These are phyloP conservation scores for Verticillium nubilum DNA, from an alignment of 2,329 filamentous ascomycete genomes.

Conservation along the genomic window DNA sequence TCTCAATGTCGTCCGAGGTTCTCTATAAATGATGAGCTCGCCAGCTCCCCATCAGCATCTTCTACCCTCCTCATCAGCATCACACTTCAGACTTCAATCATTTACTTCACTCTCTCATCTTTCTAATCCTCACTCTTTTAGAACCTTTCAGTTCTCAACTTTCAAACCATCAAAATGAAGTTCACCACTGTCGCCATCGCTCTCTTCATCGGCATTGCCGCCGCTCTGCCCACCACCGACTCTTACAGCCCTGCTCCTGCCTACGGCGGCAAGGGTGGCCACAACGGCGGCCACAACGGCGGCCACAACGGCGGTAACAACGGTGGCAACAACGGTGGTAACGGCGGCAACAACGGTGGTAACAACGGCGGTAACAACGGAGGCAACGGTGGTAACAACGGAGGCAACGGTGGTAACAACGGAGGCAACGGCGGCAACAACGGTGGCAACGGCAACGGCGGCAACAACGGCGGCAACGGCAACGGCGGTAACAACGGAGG, in stretches of 20 bases:
- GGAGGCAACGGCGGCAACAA: not conserved
- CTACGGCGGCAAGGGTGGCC: not conserved
- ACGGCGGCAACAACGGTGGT: not conserved
- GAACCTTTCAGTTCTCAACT: not conserved
- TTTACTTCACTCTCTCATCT: not conserved
- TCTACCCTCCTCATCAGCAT: not conserved
- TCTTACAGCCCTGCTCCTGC: not conserved
- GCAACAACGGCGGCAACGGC: not conserved
- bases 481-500: not conserved
- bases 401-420: not conserved
- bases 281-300: not conserved
- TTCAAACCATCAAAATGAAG: slow-evolving; percentile 1
- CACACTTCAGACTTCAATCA: not conserved
- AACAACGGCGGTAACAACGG: not conserved
- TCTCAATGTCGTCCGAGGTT: not conserved
- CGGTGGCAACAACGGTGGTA: not conserved
- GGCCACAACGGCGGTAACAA: not conserved
- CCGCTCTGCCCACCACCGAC: not conserved
- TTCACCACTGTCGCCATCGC: slow-evolving; percentile 1
- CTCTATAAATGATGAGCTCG: not conserved
- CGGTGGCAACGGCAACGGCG: not conserved
- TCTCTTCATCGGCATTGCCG: not conserved
- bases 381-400: not conserved
- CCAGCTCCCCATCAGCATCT: not conserved
- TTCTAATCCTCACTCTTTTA: not conserved